Evolutionary conservation across 306 rosid species (phyloP), one percentile per base, ranked within the genome.

Genomic region (Pyrus betulifolia): DNA sequence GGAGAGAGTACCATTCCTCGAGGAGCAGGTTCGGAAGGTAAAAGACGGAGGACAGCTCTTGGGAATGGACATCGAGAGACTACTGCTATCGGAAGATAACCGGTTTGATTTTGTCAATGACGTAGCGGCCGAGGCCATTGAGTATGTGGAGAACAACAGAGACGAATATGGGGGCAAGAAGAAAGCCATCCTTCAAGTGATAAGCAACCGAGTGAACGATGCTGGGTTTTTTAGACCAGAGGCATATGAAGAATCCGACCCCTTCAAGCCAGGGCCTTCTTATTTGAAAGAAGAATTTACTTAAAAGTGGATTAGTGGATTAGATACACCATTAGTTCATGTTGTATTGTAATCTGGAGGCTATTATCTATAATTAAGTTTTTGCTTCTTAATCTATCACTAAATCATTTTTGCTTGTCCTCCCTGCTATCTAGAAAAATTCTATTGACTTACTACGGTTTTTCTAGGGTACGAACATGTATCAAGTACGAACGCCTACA

Each of bases 121-220:
- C 78, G 84, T 94, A 42, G 95, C 97, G 28, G 95, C 87, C 2
- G 97, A 94, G 85, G 98, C 98, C 42, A 92, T 42, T n/a, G 83
- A 83, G 71, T 94, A 81, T 64, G 91, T 94, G 10, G 95, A 89
- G 85, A 94, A 74, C 74, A 83, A 94, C 85, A 84, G 84, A 46
- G 98, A 94, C 52, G 92, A 85, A 80, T 92, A 90, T 80, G 97
- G 97, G 15, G 95, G 90, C 30, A 75, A 74, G 79, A 94, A 92
- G 90, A 94, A 94, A 82, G 98, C 97, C 83, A 86, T 90, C 77
- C 91, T 91, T 79, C 98, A 94, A 25, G 98, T 85, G 78, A 82
- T 95, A 76, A 92, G 97, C 74, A 85, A 92, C 84, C 86, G 96
- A 15, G 77, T 92, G 85, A 95, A 95, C 23, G 96, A 95, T 69